Base-by-base conservation (phyloP, 257 asterid species). In the Asclepias syriaca region DNA sequence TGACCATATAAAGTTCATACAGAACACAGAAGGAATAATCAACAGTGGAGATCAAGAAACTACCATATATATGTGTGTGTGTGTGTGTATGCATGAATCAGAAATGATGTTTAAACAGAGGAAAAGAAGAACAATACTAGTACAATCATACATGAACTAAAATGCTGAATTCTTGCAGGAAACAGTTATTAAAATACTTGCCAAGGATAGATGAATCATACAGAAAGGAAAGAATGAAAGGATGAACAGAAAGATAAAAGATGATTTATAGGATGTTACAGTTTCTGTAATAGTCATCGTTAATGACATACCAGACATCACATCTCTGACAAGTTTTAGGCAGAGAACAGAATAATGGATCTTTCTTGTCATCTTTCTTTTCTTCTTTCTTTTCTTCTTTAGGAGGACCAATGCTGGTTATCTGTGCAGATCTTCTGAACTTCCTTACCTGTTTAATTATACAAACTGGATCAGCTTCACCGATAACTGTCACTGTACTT, bases 401-500 rank as follows among this genome's bases (percentile, higher is more conserved):
- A 8, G 85, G 64, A 61, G 66, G 66, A 32, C 66, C 66, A 61
- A 61, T 61, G 66, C 66, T 61, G 24, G 48, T 61, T 61, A 61
- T 32, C 18, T 61, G 66, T 61, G 66, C 66, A 61, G 34, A 19
- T 48, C 72, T 57, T 55, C 82, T 74, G 59, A 78, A 78, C 71
- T 78, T 78, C 66, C 81, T 72, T 14, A 72, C 82, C 71, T 70
- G 75, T 74, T 72, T 77, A 40, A 81, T 74, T 12, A 81, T 77
- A 39, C 77, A 77, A 3, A 77, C 71, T 3, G 85, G 85, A 74
- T 81, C 82, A 37, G 82, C 80, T 58, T 81, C 82, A 34, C 82
- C 80, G 57, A 71, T 77, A 40, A 81, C 80, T 45, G 81, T 81
- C 10, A 81, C 83, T 4, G 60, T 71, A 64, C 69, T 61, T 75